A percentile compares a stretch with the other conserved stretches of the same genome.
phyloP scores from a whole-genome alignment of 1,284 basidiomycete species.

The Binderoboletus segoi region DNA sequence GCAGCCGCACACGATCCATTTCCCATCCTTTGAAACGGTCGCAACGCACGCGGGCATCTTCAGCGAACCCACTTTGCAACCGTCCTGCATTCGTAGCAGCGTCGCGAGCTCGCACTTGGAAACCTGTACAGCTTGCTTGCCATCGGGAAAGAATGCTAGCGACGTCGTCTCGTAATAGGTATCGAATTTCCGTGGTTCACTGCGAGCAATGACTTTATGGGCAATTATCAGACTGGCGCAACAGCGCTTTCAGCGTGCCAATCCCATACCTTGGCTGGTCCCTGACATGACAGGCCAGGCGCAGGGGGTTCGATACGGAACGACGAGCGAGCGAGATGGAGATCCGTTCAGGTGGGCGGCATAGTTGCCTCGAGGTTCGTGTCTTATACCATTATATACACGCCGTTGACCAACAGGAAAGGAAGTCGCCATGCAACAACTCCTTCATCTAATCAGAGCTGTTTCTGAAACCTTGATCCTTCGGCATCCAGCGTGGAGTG shows the following conservation, averaged over 20 bases:
- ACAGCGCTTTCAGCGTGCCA: background rate
- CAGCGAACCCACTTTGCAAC: background rate
- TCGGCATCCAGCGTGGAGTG: background rate
- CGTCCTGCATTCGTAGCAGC: background rate
- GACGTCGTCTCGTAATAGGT: background rate
- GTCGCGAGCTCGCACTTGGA: constrained; percentile 1
- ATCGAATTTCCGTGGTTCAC: background rate
- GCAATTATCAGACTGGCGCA: background rate
- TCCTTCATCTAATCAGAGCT: background rate
- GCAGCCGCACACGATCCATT: constrained; percentile 8
- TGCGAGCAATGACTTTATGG: background rate
- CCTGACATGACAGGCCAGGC: background rate
- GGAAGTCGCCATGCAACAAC: background rate
- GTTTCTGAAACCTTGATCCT: background rate
- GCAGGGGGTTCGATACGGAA: background rate
- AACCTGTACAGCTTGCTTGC: constrained; percentile 3
- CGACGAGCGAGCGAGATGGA: background rate
- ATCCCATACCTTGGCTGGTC: constrained; percentile 4
- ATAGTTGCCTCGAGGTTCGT: background rate
- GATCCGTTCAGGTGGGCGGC: background rate
- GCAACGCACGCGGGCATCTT: constrained; percentile 1
- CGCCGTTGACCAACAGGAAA: too few relatives aligned
- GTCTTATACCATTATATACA: background rate
- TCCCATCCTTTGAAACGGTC: constrained; percentile 4
- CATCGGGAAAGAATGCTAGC: constrained; percentile 5